These are phyloP conservation scores for Pythium plurisporium DNA, from an alignment of 352 stramenopile species.

Conservation along the genomic window DNA sequence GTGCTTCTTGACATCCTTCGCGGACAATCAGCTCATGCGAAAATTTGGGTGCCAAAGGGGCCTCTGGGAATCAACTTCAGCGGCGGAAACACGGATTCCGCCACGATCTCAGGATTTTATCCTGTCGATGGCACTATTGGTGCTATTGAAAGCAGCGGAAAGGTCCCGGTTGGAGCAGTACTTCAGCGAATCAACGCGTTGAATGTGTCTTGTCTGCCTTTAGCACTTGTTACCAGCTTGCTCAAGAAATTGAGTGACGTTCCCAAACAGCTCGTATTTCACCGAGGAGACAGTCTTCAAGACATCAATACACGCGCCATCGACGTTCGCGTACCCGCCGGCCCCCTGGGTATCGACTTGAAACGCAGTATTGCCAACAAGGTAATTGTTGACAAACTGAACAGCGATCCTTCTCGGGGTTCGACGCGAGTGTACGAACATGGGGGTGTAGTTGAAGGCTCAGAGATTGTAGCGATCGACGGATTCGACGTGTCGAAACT, in stretches of 20 bases:
- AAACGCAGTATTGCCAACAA: conserved; percentile 36
- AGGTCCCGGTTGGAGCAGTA: conserved; percentile 30
- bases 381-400: conserved; percentile 44
- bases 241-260: conserved; percentile 41
- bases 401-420: conserved; percentile 27
- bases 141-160: conserved; percentile 29
- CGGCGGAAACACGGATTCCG: conserved; percentile 18
- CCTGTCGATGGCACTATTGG: conserved; percentile 23
- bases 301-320: conserved; percentile 26
- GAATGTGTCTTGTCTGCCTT: conserved; percentile 46
- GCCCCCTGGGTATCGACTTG: conserved; percentile 49
- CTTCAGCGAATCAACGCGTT: conserved; percentile 48
- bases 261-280: conserved; percentile 39
- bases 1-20: conserved; percentile 27
- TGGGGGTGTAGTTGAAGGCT: conserved; percentile 42
- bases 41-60: conserved; percentile 30
- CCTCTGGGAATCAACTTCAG: conserved; percentile 50
- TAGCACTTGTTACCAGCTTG: conserved; percentile 33
- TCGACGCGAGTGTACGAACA: conserved; percentile 38
- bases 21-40: conserved; percentile 1
- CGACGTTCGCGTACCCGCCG: conserved; percentile 35
- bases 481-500: conserved; percentile 38
- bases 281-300: conserved; percentile 4
- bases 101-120: conserved; percentile 43
- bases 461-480: conserved; percentile 47